These are phyloP conservation scores for Penicillium sp. DNA, from an alignment of 2,329 filamentous ascomycete genomes.

Conservation along the genomic window DNA sequence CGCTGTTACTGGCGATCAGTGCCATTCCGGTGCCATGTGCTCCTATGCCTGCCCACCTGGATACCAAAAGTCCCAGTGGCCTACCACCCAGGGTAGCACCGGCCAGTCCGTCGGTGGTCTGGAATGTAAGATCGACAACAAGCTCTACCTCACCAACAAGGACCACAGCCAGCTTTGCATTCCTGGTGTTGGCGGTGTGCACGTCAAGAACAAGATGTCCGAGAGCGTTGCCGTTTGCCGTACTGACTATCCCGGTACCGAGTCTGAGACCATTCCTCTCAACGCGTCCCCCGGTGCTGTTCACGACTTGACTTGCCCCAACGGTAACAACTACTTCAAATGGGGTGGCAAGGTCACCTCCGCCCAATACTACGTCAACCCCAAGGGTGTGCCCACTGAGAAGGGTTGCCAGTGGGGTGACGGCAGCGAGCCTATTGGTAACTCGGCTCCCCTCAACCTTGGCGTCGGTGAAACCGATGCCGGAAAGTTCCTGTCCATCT, in stretches of 20 bases:
- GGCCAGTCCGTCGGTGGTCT: conserved; percentile 83
- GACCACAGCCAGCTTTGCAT: conserved; percentile 64
- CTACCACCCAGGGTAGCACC: conserved; percentile 63
- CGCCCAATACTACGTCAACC: conserved; percentile 96
- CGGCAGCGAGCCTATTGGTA: conserved; percentile 54
- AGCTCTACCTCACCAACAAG: conserved; percentile 67
- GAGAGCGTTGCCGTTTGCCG: conserved; percentile 69
- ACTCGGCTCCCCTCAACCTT: conserved; percentile 80
- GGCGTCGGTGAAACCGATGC: conserved; percentile 62
- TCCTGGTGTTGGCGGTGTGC: conserved; percentile 59
- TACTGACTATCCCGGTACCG: conserved; percentile 90
- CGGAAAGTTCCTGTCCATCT: conserved; percentile 68
- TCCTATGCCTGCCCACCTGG: conserved; percentile 88
- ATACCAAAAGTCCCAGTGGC: conserved; percentile 90
- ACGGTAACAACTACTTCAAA: conserved; percentile 62
- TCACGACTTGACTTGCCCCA: conserved; percentile 64
- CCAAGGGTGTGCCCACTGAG: conserved; percentile 56
- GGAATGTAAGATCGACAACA: conserved; percentile 63
- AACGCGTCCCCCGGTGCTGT: conserved; percentile 52
- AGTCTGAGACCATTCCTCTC: conserved; percentile 75
- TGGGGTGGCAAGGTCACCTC: conserved; percentile 69
- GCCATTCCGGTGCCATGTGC: conserved; percentile 62
- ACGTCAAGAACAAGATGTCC: conserved; percentile 64
- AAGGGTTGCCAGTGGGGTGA: conserved; percentile 71
- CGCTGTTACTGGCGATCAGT: conserved; percentile 53